A percentile compares a stretch with the other conserved stretches of the same genome.
These are phyloP conservation scores for Mucor sp. DNA, from an alignment of 371 early-diverging fungal species.

Conservation along the genomic window DNA sequence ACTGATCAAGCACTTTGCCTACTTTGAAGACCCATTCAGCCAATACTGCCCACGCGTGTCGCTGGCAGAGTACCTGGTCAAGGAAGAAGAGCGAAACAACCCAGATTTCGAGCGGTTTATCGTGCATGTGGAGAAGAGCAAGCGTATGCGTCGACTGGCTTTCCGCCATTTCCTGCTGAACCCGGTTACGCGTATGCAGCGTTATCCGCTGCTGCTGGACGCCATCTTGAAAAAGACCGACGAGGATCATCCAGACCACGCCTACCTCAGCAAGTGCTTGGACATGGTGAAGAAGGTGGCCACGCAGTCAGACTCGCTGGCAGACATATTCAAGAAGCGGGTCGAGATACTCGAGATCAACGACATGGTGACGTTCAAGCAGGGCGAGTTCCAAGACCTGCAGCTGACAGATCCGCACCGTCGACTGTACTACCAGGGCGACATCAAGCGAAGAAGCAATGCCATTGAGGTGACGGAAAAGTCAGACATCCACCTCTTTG, in stretches of 20 bases:
- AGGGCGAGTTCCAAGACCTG: slow-evolving; percentile 56
- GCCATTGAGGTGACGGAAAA: slow-evolving; percentile 63
- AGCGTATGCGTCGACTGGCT: slow-evolving; percentile 64
- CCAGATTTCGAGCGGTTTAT: slow-evolving; percentile 71
- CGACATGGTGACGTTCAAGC: slow-evolving; percentile 43
- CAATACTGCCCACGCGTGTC: slow-evolving; percentile 86
- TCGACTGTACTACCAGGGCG: slow-evolving; percentile 73
- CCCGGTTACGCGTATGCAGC: slow-evolving; percentile 87
- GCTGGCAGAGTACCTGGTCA: slow-evolving; percentile 77
- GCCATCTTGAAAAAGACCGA: slow-evolving; percentile 85
- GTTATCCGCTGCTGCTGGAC: slow-evolving; percentile 74
- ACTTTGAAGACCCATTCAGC: slow-evolving; percentile 77
- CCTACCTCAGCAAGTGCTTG: slow-evolving; percentile 72
- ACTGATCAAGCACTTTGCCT: slow-evolving; percentile 68
- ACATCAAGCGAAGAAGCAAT: slow-evolving; percentile 62
- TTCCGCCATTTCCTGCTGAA: slow-evolving; percentile 54
- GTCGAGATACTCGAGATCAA: slow-evolving; percentile 38
- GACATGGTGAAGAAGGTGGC: slow-evolving; percentile 49
- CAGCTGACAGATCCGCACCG: slow-evolving; percentile 70
- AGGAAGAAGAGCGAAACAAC: slow-evolving; percentile 70
- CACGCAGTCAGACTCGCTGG: slow-evolving; percentile 32
- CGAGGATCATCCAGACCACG: slow-evolving; percentile 76
- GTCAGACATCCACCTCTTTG: slow-evolving; percentile 67
- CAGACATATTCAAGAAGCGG: slow-evolving; percentile 26
- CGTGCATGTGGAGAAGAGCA: slow-evolving; percentile 60